These are phyloP conservation scores for Heterobasidion parviporum DNA, from an alignment of 1,284 basidiomycete genomes.

Conservation along the genomic window DNA sequence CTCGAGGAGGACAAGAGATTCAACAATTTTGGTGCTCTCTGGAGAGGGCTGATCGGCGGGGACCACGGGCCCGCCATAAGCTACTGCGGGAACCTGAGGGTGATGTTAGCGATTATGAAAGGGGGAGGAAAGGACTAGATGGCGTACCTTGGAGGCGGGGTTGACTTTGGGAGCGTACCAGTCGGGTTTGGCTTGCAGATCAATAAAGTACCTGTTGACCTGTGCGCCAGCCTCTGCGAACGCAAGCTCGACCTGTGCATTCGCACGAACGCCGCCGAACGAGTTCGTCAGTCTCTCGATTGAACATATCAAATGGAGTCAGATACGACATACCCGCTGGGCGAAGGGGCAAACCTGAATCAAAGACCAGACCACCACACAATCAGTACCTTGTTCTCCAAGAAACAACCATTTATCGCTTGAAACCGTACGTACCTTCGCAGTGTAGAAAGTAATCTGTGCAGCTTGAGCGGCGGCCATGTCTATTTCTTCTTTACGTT, in stretches of 20 bases:
- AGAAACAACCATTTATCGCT: no score
- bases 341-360: conserved; percentile 7
- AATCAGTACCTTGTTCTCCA: neutral
- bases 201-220: conserved; percentile 42
- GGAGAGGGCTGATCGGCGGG: conserved; percentile 45
- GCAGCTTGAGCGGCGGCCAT: neutral
- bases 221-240: conserved; percentile 44
- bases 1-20: conserved; percentile 55
- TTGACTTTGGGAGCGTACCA: conserved; percentile 60
- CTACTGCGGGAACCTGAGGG: conserved; percentile 41
- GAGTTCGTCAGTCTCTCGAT: no score
- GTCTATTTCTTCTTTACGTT: neutral
- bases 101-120: neutral
- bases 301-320: no score
- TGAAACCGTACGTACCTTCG: neutral
- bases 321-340: conserved; percentile 5
- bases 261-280: no score
- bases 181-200: conserved; percentile 53
- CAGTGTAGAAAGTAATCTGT: neutral
- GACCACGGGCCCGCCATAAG: conserved; percentile 49
- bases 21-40: conserved; percentile 48
- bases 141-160: conserved; percentile 49
- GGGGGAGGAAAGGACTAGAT: neutral
- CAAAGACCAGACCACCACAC: neutral
- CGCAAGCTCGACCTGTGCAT: conserved; percentile 43